A percentile compares a stretch with the other conserved stretches of the same genome.
Conservation (phyloP, 2,329 filamentous ascomycete species). For the Pseudogymnoascus sp. region DNA sequence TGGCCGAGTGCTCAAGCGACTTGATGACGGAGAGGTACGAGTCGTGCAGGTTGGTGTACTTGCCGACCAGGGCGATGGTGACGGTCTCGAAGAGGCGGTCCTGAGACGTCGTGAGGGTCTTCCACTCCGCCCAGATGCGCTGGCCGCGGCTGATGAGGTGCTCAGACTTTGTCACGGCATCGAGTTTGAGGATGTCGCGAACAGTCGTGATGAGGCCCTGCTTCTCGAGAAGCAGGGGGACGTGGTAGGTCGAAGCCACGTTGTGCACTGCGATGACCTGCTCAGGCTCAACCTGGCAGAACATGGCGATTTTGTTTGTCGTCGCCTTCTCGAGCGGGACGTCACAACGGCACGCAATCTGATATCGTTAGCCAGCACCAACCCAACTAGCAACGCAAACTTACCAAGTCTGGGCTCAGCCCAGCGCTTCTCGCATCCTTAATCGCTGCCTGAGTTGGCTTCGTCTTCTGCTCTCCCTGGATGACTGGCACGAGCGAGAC, state of each 20-base stretch:
- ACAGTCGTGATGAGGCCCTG: constrained; percentile 70
- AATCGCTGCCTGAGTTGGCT: constrained; percentile 90
- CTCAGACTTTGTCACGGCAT: constrained; percentile 46
- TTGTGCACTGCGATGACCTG: constrained; percentile 88
- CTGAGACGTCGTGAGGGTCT: constrained; percentile 58
- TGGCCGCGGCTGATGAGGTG: constrained; percentile 54
- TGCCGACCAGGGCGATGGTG: constrained; percentile 81
- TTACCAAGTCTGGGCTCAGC: constrained; percentile 60
- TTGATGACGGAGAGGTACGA: constrained; percentile 81
- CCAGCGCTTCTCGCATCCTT: constrained; percentile 69
- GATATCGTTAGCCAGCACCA: constrained; percentile 15
- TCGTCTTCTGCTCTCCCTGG: constrained; percentile 78
- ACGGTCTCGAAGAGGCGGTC: constrained; percentile 62
- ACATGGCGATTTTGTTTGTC: constrained; percentile 79
- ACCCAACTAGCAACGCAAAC: constrained; percentile 16
- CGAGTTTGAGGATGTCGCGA: constrained; percentile 56
- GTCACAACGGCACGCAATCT: constrained; percentile 92
- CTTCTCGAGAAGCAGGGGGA: constrained; percentile 82
- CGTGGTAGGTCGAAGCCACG: constrained; percentile 86
- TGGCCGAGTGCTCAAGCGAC: constrained; percentile 82
- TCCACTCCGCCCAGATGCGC: constrained; percentile 74
- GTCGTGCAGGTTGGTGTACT: constrained; percentile 80
- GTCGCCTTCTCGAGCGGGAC: constrained; percentile 64
- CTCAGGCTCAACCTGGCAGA: constrained; percentile 77
- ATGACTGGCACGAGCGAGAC: constrained; percentile 77